phyloP scores from a whole-genome alignment of 2,329 filamentous ascomycete genomes.

The Sarocladium oryzae region DNA sequence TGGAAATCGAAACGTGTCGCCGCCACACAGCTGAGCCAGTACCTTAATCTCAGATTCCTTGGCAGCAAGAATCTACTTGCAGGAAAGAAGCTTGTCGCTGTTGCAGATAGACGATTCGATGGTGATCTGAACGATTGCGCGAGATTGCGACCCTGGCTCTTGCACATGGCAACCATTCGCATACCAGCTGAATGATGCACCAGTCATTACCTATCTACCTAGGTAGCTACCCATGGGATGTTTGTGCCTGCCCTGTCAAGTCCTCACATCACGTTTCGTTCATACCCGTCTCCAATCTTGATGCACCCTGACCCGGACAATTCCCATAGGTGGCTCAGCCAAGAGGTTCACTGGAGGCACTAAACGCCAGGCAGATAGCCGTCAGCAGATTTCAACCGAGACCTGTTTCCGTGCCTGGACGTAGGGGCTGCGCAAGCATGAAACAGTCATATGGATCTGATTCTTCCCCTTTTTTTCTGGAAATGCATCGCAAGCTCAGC shows the following conservation, averaged over 20 bases:
- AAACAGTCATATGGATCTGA: too few relatives aligned
- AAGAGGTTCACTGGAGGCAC: background rate
- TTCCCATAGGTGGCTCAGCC: background rate
- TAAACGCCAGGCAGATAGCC: background rate
- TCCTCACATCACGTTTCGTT: background rate
- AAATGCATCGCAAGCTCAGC: too few relatives aligned
- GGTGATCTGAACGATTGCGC: too few relatives aligned
- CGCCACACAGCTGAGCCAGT: background rate
- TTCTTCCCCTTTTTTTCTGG: too few relatives aligned
- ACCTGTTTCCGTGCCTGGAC: conserved; percentile 5
- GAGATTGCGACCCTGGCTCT: too few relatives aligned
- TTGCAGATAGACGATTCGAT: too few relatives aligned
- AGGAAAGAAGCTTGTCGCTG: too few relatives aligned
- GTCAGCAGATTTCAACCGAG: background rate
- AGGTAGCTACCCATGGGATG: background rate
- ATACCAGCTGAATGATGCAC: conserved; percentile 3
- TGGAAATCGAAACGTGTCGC: background rate
- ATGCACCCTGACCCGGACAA: background rate
- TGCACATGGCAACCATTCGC: conserved; percentile 5
- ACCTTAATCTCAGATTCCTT: too few relatives aligned
- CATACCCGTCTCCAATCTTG: background rate
- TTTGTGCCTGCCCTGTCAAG: background rate
- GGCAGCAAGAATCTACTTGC: too few relatives aligned
- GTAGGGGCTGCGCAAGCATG: too few relatives aligned
- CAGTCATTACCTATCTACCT: too few relatives aligned